Base-by-base conservation (phyloP, 768 basidiomycete species). In the Phylloporus sp. region DNA sequence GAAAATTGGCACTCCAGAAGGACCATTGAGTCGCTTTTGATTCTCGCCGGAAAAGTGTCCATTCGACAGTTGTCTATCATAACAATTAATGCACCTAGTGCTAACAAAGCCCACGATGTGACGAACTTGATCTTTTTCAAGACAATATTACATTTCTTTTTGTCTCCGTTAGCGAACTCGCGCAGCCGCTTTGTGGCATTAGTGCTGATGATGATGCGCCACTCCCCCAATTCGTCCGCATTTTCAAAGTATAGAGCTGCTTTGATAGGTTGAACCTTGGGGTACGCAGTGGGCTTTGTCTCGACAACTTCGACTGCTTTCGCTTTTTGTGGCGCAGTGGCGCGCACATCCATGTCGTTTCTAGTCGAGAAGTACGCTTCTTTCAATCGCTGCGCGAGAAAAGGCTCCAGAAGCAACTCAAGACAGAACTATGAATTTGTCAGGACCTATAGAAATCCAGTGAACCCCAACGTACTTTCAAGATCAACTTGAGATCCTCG, bases 31-130 rank as follows among this genome's bases (percentile, higher is more conserved):
- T 7, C 76, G 67, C 63, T 85, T 84, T 57, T 87, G 83, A 54
- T 87, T 88, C 52, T 84, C 80, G 15, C 74, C 72, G 1, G 86
- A 86, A 58, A 88, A 87, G 50, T 82, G 78, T 0, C 86, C 86
- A 5, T 78, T 75, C 0, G 86, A 88, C 12, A 89, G 73, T 52
- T 88, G 83, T 59, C 86, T 88, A 42, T 32, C 28, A 34, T 13
- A 7, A 26, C 3, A 10, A 32, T 52, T 31, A 56, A 26, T 28
- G 43, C 5, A n/a, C 27, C 6, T 40, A 23, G 5, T 16, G 0
- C 7, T 7, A 16, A 27, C 20, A 16, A 35, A 16, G 12, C 5
- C 10, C 42, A 46, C 36, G 29, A 35, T 6, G 10, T 2, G 3
- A 60, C 74, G 26, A 45, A 84, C 87, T 75, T 80, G 63, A 88